A percentile compares a stretch with the other conserved stretches of the same genome.
These are phyloP conservation scores for Candida boidinii DNA, from an alignment of 805 yeast species.

Conservation along the genomic window DNA sequence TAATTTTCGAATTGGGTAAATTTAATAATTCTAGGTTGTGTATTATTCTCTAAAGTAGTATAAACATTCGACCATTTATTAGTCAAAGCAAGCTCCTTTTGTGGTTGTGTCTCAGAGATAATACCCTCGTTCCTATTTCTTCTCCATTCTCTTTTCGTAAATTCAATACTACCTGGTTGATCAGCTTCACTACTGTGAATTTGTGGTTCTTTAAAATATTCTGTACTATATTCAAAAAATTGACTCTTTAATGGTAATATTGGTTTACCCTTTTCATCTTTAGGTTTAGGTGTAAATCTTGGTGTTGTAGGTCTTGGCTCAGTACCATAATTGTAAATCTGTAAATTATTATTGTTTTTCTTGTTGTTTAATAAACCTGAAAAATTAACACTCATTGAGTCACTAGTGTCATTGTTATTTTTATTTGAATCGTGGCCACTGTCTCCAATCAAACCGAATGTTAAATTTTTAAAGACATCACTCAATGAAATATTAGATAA, in stretches of 20 bases:
- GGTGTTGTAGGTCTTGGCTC: slow-evolving; percentile 53
- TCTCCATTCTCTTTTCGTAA: slow-evolving; percentile 78
- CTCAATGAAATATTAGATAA: too few relatives aligned
- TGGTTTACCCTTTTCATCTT: slow-evolving; percentile 26
- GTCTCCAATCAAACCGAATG: too few relatives aligned
- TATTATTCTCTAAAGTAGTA: slow-evolving; percentile 54
- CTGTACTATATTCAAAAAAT: slow-evolving; percentile 71
- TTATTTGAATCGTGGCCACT: too few relatives aligned
- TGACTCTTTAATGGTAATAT: slow-evolving; percentile 49
- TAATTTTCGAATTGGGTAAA: slow-evolving; percentile 90
- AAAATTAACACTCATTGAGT: too few relatives aligned
- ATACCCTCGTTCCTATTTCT: slow-evolving; percentile 81
- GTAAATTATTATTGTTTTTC: too few relatives aligned
- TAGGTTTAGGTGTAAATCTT: slow-evolving; percentile 31
- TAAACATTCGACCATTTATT: slow-evolving; percentile 78
- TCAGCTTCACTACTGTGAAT: slow-evolving; percentile 78
- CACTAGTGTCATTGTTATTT: too few relatives aligned
- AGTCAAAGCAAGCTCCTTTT: slow-evolving; percentile 69
- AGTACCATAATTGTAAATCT: slow-evolving; percentile 31
- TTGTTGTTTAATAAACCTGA: neutral
- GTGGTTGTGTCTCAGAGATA: slow-evolving; percentile 83
- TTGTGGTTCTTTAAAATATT: slow-evolving; percentile 95
- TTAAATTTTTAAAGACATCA: too few relatives aligned
- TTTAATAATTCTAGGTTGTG: slow-evolving; percentile 70
- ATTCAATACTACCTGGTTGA: slow-evolving; percentile 87